A percentile compares a stretch with the other conserved stretches of the same genome.
These are phyloP conservation scores for Colletotrichum trifolii DNA, from an alignment of 2,329 filamentous ascomycete species.

Conservation along the genomic window DNA sequence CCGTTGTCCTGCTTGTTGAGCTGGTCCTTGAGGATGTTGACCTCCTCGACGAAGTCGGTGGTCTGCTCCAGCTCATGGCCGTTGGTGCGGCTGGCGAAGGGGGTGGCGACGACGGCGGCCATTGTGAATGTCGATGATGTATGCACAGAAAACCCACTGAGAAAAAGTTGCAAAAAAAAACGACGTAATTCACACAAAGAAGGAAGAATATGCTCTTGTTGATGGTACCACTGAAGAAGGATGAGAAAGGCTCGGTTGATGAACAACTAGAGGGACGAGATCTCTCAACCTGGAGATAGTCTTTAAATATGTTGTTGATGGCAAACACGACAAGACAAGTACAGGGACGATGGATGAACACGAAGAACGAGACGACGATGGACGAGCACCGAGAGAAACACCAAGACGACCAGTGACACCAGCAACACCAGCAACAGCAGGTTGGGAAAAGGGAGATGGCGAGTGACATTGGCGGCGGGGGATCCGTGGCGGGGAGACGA, in stretches of 20 bases:
- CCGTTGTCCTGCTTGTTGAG: conserved; percentile 23
- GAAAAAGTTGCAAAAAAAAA: neutral
- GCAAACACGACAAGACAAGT: conserved; percentile 18
- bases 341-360: neutral
- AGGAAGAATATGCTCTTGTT: neutral
- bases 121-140: conserved; percentile 18
- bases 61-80: conserved; percentile 55
- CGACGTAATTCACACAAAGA: neutral
- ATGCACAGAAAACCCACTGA: neutral
- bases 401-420: too few species aligned
- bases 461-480: conserved; percentile 23
- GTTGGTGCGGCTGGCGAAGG: conserved; percentile 28
- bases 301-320: conserved; percentile 35
- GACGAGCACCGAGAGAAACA: conserved; percentile 3
- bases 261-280: neutral
- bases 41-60: conserved; percentile 62
- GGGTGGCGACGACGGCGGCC: conserved; percentile 29
- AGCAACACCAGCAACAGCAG: neutral
- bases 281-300: conserved; percentile 7
- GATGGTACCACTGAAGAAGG: conserved; percentile 4
- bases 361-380: conserved; percentile 12
- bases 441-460: conserved; percentile 16
- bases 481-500: conserved; percentile 6
- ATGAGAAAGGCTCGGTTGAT: conserved; percentile 5
- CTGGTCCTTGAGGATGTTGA: conserved; percentile 62